Evolutionary conservation across 306 rosid genomes (phyloP), one percentile per base, ranked within the genome.

Genomic region (Abrus pulchellus): DNA sequence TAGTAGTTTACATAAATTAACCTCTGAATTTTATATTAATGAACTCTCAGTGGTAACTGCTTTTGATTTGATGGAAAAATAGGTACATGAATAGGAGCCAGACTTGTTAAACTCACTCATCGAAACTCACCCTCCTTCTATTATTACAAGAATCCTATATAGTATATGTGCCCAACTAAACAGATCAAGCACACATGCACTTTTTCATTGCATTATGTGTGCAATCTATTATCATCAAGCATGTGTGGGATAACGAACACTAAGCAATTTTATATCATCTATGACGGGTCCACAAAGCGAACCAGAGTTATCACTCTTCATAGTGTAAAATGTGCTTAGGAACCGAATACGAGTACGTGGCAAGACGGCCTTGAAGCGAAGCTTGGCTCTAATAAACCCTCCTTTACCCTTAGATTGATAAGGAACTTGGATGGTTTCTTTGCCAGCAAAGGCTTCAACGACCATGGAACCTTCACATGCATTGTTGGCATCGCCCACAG

Each of bases 271-370:
- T 0, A 90, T 92, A 66, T 94, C 95, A 66, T 94, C 98, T 1
- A 94, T 75, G 1, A 90, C 83, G 1, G 98, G 98, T 38, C 94
- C 98, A 83, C 98, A 94, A 6, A 94, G 88, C 0, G 97, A 86
- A 4, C 93, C 97, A 11, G 92, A 81, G 66, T 90, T 81, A 81
- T 92, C 98, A 47, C 52, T 81, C 68, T 83, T 76, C 93, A 88
- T 92, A 65, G 90, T 85, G 75, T 94, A 94, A 55, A 83, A 83
- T 1, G 92, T 54, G 86, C 97, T 91, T 2, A 76, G 80, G 79
- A 94, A 94, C 86, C 83, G 84, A 13, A 94, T n/a, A 0, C 92
- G 83, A 0, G 95, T 91, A 20, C 87, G 91, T 29, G 44, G 3
- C 3, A 87, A 48, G 5, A 83, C 73, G 6, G 98, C 97, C 64